Percentiles rank a stretch among this genome's conserved stretches.
These are phyloP conservation scores for Botryococcus braunii DNA, from an alignment of 163 green algal genomes.

Conservation along the genomic window DNA sequence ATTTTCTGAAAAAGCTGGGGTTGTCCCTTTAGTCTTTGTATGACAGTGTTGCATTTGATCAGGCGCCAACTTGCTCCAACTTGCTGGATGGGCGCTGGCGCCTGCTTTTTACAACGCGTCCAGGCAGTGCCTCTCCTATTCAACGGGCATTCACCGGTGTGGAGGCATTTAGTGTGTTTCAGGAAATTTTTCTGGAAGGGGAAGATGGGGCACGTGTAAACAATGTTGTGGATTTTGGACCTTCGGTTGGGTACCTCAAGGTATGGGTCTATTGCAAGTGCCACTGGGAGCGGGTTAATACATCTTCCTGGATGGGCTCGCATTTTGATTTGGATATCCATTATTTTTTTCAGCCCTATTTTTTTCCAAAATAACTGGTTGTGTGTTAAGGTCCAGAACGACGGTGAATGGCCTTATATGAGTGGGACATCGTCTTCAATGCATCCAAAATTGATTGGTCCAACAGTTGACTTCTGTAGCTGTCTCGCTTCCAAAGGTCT, in stretches of 20 bases:
- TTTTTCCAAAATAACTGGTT: too few species aligned
- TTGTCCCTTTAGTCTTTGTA: too few species aligned
- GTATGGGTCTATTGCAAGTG: constrained; percentile 9
- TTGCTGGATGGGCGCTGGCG: constrained; percentile 55
- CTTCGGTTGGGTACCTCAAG: constrained; percentile 41
- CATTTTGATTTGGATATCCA: too few species aligned
- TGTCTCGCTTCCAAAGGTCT: too few species aligned
- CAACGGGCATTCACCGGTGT: constrained; percentile 84
- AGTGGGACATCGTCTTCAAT: too few species aligned
- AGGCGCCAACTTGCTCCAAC: constrained; percentile 30
- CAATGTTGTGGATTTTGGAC: constrained; percentile 79
- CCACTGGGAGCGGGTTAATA: background rate
- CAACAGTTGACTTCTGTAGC: too few species aligned
- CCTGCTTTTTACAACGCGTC: constrained; percentile 65
- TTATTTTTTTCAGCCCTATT: too few species aligned
- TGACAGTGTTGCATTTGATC: constrained; percentile 3
- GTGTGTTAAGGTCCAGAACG: too few species aligned
- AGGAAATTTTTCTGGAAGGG: constrained; percentile 39
- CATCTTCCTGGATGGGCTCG: background rate
- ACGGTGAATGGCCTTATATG: too few species aligned
- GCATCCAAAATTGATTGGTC: too few species aligned
- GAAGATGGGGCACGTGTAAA: constrained; percentile 33
- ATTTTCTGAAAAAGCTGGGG: too few species aligned
- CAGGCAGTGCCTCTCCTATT: constrained; percentile 67
- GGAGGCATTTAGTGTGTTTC: constrained; percentile 77